Evolutionary conservation across 352 stramenopile genomes (phyloP).

Genomic region (Globisporangium megalacanthum): DNA sequence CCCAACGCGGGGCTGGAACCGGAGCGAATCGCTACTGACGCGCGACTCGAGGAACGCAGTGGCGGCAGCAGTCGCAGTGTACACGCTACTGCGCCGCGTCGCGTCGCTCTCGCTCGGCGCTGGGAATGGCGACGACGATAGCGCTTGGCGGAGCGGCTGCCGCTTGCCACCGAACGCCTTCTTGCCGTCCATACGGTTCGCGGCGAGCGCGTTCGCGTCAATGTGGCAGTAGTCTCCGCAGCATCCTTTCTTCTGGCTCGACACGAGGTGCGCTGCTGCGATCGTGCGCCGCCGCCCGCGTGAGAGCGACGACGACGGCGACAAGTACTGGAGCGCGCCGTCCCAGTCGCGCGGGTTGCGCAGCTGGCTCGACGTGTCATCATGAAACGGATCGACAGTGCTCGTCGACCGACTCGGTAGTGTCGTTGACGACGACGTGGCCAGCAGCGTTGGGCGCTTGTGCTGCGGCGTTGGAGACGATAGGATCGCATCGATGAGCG

Average conservation of each 20-base stretch:
- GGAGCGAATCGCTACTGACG: constrained; percentile 17
- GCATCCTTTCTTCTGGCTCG: constrained; percentile 70
- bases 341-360: constrained; percentile 39
- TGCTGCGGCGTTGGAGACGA: constrained; percentile 37
- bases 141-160: neutral
- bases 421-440: constrained; percentile 20
- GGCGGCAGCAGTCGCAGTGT: constrained; percentile 42
- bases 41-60: constrained; percentile 48
- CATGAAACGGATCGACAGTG: constrained; percentile 33
- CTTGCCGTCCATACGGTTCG: constrained; percentile 34
- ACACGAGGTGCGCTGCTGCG: constrained; percentile 61
- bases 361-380: constrained; percentile 25
- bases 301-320: constrained; percentile 46
- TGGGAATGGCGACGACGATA: neutral
- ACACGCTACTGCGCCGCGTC: constrained; percentile 37
- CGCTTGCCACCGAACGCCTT: constrained; percentile 11
- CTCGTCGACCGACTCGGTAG: constrained; percentile 11
- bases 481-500: constrained; percentile 68
- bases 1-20: constrained; percentile 7
- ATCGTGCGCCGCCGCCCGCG: constrained; percentile 40
- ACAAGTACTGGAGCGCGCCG: constrained; percentile 49
- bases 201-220: constrained; percentile 29
- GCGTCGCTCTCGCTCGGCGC: constrained; percentile 15
- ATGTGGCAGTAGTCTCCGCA: constrained; percentile 65
- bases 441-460: constrained; percentile 23